These are phyloP conservation scores for Scheffersomyces illinoinensis DNA, from an alignment of 1,139 yeast genomes.

Conservation along the genomic window DNA sequence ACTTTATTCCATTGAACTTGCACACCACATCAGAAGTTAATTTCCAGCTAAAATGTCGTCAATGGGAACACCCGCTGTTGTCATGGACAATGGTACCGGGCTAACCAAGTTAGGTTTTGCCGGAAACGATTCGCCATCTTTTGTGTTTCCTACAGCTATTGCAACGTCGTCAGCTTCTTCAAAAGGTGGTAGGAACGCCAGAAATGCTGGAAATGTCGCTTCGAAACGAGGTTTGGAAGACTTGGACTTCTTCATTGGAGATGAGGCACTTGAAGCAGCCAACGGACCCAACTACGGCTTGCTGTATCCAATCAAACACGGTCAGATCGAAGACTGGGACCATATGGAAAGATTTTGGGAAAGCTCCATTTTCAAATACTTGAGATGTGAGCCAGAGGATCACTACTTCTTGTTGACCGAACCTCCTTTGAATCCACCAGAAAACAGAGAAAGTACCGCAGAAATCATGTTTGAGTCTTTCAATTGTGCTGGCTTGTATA, in stretches of 20 bases:
- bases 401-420: conserved; percentile 93
- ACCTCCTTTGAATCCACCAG: conserved; percentile 98
- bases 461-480: conserved; percentile 98
- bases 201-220: conserved; percentile 40
- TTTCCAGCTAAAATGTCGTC: conserved; percentile 43
- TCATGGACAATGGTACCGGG: conserved; percentile 99
- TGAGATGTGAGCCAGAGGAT: conserved; percentile 98
- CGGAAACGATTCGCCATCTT: conserved; percentile 97
- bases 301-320: conserved; percentile 92
- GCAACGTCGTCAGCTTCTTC: conserved; percentile 64
- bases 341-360: conserved; percentile 99
- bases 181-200: conserved; percentile 23
- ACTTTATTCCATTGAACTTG: too few relatives aligned
- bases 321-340: conserved; percentile 99
- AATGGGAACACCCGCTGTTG: conserved; percentile 87
- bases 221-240: conserved; percentile 92
- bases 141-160: conserved; percentile 96
- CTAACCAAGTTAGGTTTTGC: conserved; percentile 97
- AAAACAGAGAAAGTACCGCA: conserved; percentile 96
- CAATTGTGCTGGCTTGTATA: conserved; percentile 97
- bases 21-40: background rate
- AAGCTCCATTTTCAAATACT: conserved; percentile 89
- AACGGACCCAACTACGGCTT: conserved; percentile 88
- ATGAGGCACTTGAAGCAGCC: conserved; percentile 89
- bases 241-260: conserved; percentile 92